Evolutionary conservation across 345 rosid genomes (phyloP).

Genomic region (Eutrema yunnanense): DNA sequence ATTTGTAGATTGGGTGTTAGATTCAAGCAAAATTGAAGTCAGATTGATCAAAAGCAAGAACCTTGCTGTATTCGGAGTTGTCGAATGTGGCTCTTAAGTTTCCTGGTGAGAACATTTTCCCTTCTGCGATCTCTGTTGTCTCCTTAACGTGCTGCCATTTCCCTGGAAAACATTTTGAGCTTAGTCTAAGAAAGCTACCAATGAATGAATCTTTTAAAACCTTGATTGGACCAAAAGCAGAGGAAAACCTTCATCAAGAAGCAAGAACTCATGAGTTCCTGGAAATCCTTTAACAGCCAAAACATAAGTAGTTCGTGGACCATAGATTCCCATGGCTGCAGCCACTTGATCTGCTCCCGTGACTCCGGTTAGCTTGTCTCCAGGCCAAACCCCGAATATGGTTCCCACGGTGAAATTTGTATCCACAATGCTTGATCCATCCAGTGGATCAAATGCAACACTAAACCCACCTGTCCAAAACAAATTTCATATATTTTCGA

Average conservation of each 20-base stretch:
- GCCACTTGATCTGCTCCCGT: slow-evolving; percentile 90
- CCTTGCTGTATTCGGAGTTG: slow-evolving; percentile 79
- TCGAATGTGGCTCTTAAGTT: slow-evolving; percentile 93
- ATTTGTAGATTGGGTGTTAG: not conserved
- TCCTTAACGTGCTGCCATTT: slow-evolving; percentile 98
- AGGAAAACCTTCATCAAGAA: slow-evolving; percentile 84
- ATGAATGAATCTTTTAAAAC: not conserved
- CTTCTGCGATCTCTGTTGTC: slow-evolving; percentile 77
- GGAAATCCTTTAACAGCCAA: slow-evolving; percentile 78
- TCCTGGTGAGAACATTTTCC: slow-evolving; percentile 95
- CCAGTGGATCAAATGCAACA: slow-evolving; percentile 89
- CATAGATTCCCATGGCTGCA: slow-evolving; percentile 94
- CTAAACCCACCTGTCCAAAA: slow-evolving; percentile 69
- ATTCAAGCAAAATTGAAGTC: not conserved
- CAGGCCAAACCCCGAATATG: slow-evolving; percentile 98
- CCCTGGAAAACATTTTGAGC: slow-evolving; percentile 37
- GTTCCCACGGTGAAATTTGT: slow-evolving; percentile 90
- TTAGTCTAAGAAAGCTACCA: slow-evolving; percentile 8
- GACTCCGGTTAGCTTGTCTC: slow-evolving; percentile 79
- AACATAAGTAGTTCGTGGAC: slow-evolving; percentile 91
- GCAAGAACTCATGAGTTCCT: slow-evolving; percentile 97
- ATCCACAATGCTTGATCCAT: slow-evolving; percentile 83
- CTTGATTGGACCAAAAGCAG: not conserved
- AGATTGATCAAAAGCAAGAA: slow-evolving; percentile 5
- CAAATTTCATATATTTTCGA: not conserved